phyloP scores from a whole-genome alignment of 352 stramenopile species.

The Phytophthora agathidicida region DNA sequence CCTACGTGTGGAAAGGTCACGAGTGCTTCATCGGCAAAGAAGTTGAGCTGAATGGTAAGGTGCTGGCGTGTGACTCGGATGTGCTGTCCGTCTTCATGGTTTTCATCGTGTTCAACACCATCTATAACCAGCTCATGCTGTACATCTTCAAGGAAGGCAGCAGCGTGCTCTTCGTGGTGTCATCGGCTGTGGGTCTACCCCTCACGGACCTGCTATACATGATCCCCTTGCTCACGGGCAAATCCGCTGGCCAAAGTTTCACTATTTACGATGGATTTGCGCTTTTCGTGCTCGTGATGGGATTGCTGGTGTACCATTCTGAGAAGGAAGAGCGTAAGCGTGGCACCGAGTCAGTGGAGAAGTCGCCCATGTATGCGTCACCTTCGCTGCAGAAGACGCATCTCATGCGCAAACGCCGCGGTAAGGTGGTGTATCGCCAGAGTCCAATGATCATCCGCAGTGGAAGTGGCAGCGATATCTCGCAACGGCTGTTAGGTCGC shows the following conservation, averaged over 20 bases:
- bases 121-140: constrained; percentile 91
- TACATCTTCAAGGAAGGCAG: constrained; percentile 91
- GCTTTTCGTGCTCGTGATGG: constrained; percentile 88
- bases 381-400: constrained; percentile 85
- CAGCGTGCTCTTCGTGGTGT: constrained; percentile 89
- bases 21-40: constrained; percentile 78
- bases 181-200: constrained; percentile 79
- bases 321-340: constrained; percentile 83
- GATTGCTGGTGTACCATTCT: constrained; percentile 86
- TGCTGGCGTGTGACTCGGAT: constrained; percentile 62
- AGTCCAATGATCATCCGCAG: constrained; percentile 71
- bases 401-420: constrained; percentile 80
- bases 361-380: constrained; percentile 88
- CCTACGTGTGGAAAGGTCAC: constrained; percentile 72
- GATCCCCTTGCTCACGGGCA: constrained; percentile 78
- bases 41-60: constrained; percentile 69
- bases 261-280: constrained; percentile 90
- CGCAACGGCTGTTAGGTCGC: constrained; percentile 65
- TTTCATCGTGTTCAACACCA: constrained; percentile 89
- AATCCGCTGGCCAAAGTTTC: constrained; percentile 69
- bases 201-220: constrained; percentile 88
- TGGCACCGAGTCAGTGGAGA: constrained; percentile 70
- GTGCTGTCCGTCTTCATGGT: constrained; percentile 80
- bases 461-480: constrained; percentile 51
- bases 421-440: constrained; percentile 86